Base-by-base conservation (phyloP, 768 basidiomycete genomes). In the Ramaria sp. region DNA sequence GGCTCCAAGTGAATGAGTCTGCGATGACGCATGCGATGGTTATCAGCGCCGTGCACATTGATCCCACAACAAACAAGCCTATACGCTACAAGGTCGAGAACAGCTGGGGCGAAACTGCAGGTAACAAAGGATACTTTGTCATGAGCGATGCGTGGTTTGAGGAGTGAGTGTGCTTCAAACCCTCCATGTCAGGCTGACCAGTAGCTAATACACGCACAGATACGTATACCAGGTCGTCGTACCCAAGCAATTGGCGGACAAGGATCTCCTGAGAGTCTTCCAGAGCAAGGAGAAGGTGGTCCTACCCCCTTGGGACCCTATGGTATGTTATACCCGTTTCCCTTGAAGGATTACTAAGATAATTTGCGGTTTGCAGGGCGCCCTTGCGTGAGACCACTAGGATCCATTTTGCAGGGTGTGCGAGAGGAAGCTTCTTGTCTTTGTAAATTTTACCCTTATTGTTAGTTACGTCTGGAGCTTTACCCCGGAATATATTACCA, bases 51-150 rank as follows among this genome's bases (percentile, higher is more conserved):
- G 94, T 94, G 17, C 94, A 97, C 66, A 73, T 96, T 50, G 92
- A 94, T 65, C 69, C 73, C 12, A 71, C 68, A 54, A 66, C 69
- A 2, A 91, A 90, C 53, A 81, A 79, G 57, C 85, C 92, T 0
- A 70, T 94, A 19, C 79, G 91, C n/a, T 98, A 91, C 79, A 91
- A 91, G 71, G 90, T 98, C 19, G 95, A 98, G 76, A 98, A 98
- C 73, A 88, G 85, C 3, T 98, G 95, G 95, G 88, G 90, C 15
- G 82, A 83, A 27, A 71, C 72, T 0, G 77, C 75, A 0, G 87
- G 92, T 24, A 76, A 91, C 62, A 84, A 91, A 63, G 94, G 94
- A 6, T 94, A 83, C 71, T 91, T 88, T 71, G 81, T 95, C 64
- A 94, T 95, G 91, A 89, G 83, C 50, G 88, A 90, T 62, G 73